Evolutionary conservation across 148 eudicot species (phyloP).

Genomic region (Silene conica): DNA sequence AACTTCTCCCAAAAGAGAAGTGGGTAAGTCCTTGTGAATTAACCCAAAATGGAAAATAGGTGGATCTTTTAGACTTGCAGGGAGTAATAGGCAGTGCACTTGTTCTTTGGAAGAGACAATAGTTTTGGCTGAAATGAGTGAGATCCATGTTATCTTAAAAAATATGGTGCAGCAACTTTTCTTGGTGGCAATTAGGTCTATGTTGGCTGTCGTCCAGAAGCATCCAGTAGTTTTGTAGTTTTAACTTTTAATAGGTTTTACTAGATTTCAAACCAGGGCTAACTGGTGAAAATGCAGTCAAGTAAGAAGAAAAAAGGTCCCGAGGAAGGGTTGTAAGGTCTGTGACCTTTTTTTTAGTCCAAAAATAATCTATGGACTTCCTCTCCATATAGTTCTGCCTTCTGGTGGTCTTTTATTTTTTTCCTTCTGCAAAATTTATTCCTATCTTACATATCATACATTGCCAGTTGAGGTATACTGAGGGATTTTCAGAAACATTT

Average conservation of each 20-base stretch:
- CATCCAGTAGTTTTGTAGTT: neutral
- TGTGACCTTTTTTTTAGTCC: neutral
- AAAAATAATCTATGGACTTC: neutral
- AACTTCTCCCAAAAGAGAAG: no score
- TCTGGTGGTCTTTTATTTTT: neutral
- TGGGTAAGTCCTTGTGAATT: no score
- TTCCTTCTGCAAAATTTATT: neutral
- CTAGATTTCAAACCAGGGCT: neutral
- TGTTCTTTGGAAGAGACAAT: neutral
- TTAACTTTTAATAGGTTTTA: neutral
- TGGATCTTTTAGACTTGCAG: no score
- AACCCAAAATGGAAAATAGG: no score
- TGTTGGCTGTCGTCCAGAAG: neutral
- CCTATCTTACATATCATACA: neutral
- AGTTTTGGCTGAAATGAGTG: neutral
- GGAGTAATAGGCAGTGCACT: neutral
- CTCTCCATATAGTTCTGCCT: neutral
- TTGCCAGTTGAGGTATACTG: neutral
- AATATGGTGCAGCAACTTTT: no score
- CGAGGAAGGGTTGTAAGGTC: neutral
- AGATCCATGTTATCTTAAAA: neutral
- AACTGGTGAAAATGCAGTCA: neutral
- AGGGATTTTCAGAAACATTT: neutral
- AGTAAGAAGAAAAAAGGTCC: neutral
- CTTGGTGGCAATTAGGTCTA: constrained; percentile 1